phyloP scores from a whole-genome alignment of 2,329 filamentous ascomycete species.

The Cordyceps farinosa region DNA sequence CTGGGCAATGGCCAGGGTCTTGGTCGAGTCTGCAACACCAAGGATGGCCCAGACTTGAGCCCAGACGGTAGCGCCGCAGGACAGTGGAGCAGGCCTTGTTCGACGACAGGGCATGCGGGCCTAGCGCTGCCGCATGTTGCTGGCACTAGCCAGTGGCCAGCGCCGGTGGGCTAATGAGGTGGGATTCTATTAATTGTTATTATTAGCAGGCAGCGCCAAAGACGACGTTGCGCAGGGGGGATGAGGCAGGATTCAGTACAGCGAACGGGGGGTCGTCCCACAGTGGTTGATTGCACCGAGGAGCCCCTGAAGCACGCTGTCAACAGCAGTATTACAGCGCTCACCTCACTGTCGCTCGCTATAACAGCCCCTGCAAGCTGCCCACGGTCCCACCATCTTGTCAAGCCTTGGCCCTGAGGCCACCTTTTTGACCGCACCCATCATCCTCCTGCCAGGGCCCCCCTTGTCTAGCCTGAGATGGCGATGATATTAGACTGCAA shows the following conservation, averaged over 20 bases:
- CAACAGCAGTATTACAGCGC: background rate
- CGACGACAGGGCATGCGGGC: background rate
- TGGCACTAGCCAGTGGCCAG: background rate
- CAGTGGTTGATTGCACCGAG: conserved; percentile 8
- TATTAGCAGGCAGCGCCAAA: background rate
- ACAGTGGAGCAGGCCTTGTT: background rate
- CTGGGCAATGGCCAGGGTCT: background rate
- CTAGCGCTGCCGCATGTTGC: conserved; percentile 6
- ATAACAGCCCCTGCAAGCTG: background rate
- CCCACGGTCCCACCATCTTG: background rate
- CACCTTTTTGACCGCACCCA: no score
- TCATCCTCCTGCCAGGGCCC: background rate
- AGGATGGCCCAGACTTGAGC: conserved; percentile 16
- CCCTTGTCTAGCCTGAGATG: conserved; percentile 11
- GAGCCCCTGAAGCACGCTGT: background rate
- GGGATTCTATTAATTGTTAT: background rate
- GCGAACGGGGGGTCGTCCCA: background rate
- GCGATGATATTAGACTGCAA: conserved; percentile 5
- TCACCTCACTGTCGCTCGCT: background rate
- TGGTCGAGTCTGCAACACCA: conserved; percentile 13
- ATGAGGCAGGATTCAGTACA: background rate
- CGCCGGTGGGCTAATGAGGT: conserved; percentile 1
- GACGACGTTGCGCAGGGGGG: background rate
- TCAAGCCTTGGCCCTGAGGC: background rate
- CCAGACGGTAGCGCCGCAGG: conserved; percentile 12